A percentile compares a stretch with the other conserved stretches of the same genome.
Evolutionary conservation across 192 early-diverging fungal genomes (phyloP).

Genomic region (Irineochytrium annulatum): DNA sequence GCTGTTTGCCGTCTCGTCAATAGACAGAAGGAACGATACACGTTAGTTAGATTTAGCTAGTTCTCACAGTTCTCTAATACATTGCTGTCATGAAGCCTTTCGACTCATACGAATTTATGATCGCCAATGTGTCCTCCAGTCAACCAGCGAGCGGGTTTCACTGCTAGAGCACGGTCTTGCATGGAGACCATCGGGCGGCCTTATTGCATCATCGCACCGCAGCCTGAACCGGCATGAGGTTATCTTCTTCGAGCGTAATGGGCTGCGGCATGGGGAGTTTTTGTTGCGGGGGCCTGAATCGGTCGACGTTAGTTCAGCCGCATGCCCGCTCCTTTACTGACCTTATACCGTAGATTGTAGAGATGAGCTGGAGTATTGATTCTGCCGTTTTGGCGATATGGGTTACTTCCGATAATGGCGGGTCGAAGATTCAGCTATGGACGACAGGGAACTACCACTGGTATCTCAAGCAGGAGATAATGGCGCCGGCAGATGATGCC

Average conservation of each 20-base stretch:
- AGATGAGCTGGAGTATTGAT: slow-evolving; percentile 83
- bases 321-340: too few species aligned
- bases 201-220: slow-evolving; percentile 76
- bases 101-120: slow-evolving; percentile 76
- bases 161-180: slow-evolving; percentile 70
- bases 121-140: slow-evolving; percentile 80
- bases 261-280: slow-evolving; percentile 91
- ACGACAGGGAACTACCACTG: slow-evolving; percentile 93
- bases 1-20: slow-evolving; percentile 72
- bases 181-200: slow-evolving; percentile 83
- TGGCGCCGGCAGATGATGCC: slow-evolving; percentile 30
- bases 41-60: slow-evolving; percentile 15
- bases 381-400: slow-evolving; percentile 81
- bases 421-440: slow-evolving; percentile 75
- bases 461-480: slow-evolving; percentile 89
- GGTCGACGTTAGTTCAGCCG: not conserved
- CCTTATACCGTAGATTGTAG: slow-evolving; percentile 46
- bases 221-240: slow-evolving; percentile 78
- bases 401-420: slow-evolving; percentile 32
- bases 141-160: slow-evolving; percentile 73
- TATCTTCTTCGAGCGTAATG: slow-evolving; percentile 93
- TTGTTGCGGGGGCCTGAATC: slow-evolving; percentile 53
- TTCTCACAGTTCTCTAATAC: not conserved
- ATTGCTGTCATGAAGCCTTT: slow-evolving; percentile 27
- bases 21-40: slow-evolving; percentile 37